Percentiles rank a stretch among this genome's conserved stretches.
Evolutionary conservation across 176 grass and related monocot species (phyloP).

Genomic region (Areca catechu): DNA sequence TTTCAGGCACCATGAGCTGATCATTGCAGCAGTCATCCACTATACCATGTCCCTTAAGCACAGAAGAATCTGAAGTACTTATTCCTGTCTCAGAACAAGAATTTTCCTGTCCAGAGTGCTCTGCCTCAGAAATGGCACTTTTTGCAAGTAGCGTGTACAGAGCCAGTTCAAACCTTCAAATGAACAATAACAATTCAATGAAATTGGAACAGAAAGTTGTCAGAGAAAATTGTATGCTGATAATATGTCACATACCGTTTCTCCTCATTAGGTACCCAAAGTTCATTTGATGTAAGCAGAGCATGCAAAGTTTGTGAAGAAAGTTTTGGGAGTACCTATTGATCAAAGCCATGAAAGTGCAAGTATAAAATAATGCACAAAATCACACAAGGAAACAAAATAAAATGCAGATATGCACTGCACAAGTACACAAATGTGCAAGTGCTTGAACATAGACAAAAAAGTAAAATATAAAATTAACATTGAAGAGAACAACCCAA

Average conservation of each 20-base stretch:
- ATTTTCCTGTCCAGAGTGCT: conserved; percentile 36
- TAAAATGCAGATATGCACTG: no score
- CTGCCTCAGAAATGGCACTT: conserved; percentile 43
- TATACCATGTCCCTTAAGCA: conserved; percentile 36
- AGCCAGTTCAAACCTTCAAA: conserved; percentile 93
- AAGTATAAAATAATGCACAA: no score
- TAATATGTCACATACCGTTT: conserved; percentile 52
- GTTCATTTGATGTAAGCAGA: conserved; percentile 77
- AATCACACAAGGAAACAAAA: no score
- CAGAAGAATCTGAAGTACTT: conserved; percentile 23
- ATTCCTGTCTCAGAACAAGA: conserved; percentile 24
- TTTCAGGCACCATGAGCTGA: conserved; percentile 44
- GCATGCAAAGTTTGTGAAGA: conserved; percentile 95
- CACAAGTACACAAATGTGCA: no score
- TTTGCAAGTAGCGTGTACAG: conserved; percentile 77
- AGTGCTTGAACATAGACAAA: no score
- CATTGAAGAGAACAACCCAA: no score
- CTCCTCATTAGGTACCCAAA: conserved; percentile 98
- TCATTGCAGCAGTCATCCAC: conserved; percentile 33
- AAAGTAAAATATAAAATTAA: no score
- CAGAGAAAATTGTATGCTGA: not conserved
- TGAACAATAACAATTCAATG: not conserved
- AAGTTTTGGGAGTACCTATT: conserved; percentile 81
- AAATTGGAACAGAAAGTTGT: not conserved
- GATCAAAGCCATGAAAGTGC: conserved; percentile 17